Conservation (phyloP, 1,139 yeast genomes). For the Magnusiomyces sp. region DNA sequence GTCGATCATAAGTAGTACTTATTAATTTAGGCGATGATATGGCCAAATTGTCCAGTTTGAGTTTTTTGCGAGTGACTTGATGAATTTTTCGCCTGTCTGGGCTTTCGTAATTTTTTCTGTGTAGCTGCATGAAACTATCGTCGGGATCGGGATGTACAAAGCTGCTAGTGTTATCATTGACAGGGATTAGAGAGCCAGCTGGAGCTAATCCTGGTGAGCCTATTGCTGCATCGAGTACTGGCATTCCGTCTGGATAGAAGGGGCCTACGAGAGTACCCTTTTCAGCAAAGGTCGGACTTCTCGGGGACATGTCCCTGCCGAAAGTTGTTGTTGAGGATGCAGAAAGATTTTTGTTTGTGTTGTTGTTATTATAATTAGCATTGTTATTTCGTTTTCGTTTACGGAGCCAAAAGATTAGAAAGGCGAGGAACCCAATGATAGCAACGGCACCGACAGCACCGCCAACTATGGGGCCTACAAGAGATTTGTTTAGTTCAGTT, state of each 20-base stretch:
- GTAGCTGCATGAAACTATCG: no score
- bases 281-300: no score
- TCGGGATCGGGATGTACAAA: no score
- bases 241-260: no score
- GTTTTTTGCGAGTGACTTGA: no score
- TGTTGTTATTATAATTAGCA: conserved; percentile 1
- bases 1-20: no score
- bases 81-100: no score
- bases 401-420: conserved; percentile 7
- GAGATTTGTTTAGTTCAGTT: neutral
- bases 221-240: neutral
- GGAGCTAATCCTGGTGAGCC: neutral
- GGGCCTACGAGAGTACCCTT: no score
- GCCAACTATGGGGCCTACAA: conserved; percentile 14
- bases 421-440: neutral
- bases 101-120: no score
- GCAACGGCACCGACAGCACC: conserved; percentile 12
- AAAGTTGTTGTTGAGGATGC: neutral
- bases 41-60: no score
- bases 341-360: conserved; percentile 1
- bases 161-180: no score
- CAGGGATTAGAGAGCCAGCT: neutral
- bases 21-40: no score
- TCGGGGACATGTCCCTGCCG: neutral
- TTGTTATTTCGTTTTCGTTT: conserved; percentile 1